Conservation (phyloP, 805 yeast species). For the Kodamaea neixiangensis region DNA sequence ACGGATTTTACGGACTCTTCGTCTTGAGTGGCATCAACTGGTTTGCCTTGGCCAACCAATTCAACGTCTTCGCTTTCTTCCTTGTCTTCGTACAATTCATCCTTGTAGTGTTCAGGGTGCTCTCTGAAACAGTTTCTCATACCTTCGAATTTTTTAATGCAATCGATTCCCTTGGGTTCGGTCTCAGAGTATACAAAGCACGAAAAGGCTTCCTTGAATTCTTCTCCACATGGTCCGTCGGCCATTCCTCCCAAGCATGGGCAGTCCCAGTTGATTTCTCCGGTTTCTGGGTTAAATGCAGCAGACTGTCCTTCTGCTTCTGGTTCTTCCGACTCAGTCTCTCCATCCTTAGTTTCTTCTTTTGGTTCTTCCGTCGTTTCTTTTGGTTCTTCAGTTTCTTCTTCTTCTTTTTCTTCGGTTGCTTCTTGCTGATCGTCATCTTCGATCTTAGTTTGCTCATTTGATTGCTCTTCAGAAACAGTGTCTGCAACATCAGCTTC, state of each 20-base stretch:
- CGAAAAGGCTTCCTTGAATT: conserved; percentile 89
- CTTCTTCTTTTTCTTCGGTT: conserved; percentile 12
- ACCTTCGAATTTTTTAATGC: conserved; percentile 82
- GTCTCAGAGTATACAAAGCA: conserved; percentile 92
- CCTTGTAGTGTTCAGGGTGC: conserved; percentile 92
- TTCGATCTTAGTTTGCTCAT: neutral
- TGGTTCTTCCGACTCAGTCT: conserved; percentile 12
- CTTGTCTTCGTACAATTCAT: conserved; percentile 80
- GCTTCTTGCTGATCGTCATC: conserved; percentile 12
- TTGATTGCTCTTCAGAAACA: neutral
- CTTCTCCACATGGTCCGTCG: conserved; percentile 96
- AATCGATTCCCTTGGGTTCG: conserved; percentile 96
- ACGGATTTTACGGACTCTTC: neutral
- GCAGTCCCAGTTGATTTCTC: conserved; percentile 99
- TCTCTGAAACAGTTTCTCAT: conserved; percentile 95
- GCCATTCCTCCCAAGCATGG: conserved; percentile 99
- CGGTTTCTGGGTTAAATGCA: conserved; percentile 95
- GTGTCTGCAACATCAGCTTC: conserved; percentile 8
- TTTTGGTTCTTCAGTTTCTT: conserved; percentile 3
- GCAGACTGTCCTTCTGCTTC: conserved; percentile 48
- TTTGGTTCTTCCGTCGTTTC: conserved; percentile 44
- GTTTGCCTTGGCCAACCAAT: too few relatives aligned
- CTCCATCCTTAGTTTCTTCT: conserved; percentile 58
- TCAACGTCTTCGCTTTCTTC: conserved; percentile 4
- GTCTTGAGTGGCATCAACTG: too few relatives aligned